A percentile compares a stretch with the other conserved stretches of the same genome.
Evolutionary conservation across 2,329 filamentous ascomycete species (phyloP).

Genomic region (Geosmithia morbida): DNA sequence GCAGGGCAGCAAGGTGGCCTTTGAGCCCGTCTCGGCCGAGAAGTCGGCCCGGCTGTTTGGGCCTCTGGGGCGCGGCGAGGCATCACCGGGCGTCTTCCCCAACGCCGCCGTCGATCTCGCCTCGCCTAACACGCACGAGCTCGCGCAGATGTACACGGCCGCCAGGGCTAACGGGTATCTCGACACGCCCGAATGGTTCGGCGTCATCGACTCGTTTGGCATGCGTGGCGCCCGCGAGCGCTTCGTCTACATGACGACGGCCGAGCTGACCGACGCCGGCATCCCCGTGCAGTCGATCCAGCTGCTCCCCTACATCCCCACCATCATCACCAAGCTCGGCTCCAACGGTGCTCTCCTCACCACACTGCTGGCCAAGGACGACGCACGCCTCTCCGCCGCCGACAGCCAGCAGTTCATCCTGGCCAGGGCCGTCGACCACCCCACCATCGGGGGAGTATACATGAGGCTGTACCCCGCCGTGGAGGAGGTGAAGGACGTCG

Average conservation of each 20-base stretch:
- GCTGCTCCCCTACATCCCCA: conserved; percentile 77
- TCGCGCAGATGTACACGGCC: conserved; percentile 61
- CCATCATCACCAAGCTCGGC: conserved; percentile 74
- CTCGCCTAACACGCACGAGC: conserved; percentile 73
- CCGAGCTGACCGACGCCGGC: conserved; percentile 59
- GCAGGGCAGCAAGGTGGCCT: conserved; percentile 48
- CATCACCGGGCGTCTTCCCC: conserved; percentile 36
- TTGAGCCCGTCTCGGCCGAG: conserved; percentile 76
- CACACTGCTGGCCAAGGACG: conserved; percentile 50
- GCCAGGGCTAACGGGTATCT: conserved; percentile 56
- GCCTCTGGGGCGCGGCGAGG: conserved; percentile 9
- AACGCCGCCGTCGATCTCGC: conserved; percentile 53
- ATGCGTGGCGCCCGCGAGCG: conserved; percentile 61
- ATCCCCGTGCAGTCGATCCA: conserved; percentile 74
- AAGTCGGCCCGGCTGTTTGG: conserved; percentile 63
- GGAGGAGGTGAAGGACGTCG: conserved; percentile 53
- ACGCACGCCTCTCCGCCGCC: conserved; percentile 49
- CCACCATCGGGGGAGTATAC: conserved; percentile 60
- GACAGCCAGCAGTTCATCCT: conserved; percentile 58
- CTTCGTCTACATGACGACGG: conserved; percentile 53
- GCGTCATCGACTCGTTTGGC: conserved; percentile 62
- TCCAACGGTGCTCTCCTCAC: conserved; percentile 61
- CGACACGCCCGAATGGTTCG: conserved; percentile 61
- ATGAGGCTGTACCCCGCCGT: conserved; percentile 58
- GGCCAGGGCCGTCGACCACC: conserved; percentile 38